Conservation (phyloP, 2,329 filamentous ascomycete species). For the Atkinsonella hypoxylon region DNA sequence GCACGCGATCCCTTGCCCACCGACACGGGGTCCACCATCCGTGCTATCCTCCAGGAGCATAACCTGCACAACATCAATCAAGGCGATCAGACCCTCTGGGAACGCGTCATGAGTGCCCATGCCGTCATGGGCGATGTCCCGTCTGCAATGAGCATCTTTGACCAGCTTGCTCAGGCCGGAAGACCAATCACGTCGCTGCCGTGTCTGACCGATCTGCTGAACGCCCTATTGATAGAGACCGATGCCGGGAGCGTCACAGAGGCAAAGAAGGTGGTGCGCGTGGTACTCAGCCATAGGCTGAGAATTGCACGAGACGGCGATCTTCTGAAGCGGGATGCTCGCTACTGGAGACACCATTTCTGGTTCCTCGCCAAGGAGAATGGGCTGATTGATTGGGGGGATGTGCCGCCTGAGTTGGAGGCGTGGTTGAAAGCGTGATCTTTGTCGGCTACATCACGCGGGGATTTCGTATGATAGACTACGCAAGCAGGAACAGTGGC, state of each 20-base stretch:
- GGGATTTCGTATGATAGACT: too few species aligned
- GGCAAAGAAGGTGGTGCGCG: constrained; percentile 21
- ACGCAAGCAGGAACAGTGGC: too few species aligned
- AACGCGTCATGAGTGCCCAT: constrained; percentile 58
- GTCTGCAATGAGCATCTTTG: constrained; percentile 37
- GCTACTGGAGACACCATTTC: constrained; percentile 37
- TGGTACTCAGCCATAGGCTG: constrained; percentile 18
- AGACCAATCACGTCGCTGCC: constrained; percentile 29
- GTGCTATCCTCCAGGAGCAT: constrained; percentile 46
- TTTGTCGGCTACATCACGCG: too few species aligned
- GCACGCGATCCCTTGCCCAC: constrained; percentile 44
- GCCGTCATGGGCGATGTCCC: constrained; percentile 38
- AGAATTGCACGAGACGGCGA: constrained; percentile 11
- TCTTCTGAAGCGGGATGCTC: constrained; percentile 9
- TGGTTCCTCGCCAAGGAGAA: constrained; percentile 34
- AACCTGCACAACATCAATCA: constrained; percentile 24
- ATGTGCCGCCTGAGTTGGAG: constrained; percentile 12
- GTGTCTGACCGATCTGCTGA: constrained; percentile 32
- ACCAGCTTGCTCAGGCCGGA: constrained; percentile 26
- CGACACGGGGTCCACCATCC: constrained; percentile 32
- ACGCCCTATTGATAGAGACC: constrained; percentile 15
- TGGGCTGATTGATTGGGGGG: constrained; percentile 21
- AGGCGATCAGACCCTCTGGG: constrained; percentile 55
- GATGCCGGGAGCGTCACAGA: constrained; percentile 13
- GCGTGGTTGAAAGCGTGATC: constrained; percentile 5